Base-by-base conservation (phyloP, 2,329 filamentous ascomycete genomes). In the Colletotrichum sp. region DNA sequence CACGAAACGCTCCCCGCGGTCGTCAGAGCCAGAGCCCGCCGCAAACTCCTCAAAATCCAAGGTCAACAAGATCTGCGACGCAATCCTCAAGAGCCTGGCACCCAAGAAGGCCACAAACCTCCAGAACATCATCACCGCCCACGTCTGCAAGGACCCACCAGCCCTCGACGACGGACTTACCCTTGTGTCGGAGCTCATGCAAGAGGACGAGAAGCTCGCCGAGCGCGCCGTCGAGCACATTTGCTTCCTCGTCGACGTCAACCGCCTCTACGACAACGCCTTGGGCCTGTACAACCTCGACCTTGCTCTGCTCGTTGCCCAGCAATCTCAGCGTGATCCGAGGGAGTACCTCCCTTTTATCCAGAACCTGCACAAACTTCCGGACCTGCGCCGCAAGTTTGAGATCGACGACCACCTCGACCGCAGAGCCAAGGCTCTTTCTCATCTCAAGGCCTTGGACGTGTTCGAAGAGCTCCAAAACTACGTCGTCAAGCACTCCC, bases 201-300 rank as follows among this genome's bases (percentile, higher is more conserved):
- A 90, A 71, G 90, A 93, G 78, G 91, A 94, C 66, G 88, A 92
- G 57, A 90, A 92, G 68, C 89, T 96, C 78, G 95, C 95, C 1
- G 96, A 98, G 79, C 94, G 93, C 83, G 96, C 96, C 0, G 94
- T 98, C 27, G 96, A 98, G 82, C 97, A 99, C 81, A 98, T 99
- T 76, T 98, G 96, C 88, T 99, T 99, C 88, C 90, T 99, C 57
- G 95, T 96, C 1, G 97, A 99, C 84, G 94, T 98, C 61, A 98
- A 98, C 83, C 93, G 93, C 52, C 91, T 99, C 0, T 99, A 98
- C 81, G 95, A 98, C 77, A 93, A 96, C 76, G 95, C 97, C 0
- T 88, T 99, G 3, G 96, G 96, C 2, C 88, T 98, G 4, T 99
- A 99, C 82, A 93, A 98, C 81, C 91, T 99, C 4, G 95, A 98